Evolutionary conservation across 345 rosid species (phyloP).

Genomic region (Hibiscus trionum): DNA sequence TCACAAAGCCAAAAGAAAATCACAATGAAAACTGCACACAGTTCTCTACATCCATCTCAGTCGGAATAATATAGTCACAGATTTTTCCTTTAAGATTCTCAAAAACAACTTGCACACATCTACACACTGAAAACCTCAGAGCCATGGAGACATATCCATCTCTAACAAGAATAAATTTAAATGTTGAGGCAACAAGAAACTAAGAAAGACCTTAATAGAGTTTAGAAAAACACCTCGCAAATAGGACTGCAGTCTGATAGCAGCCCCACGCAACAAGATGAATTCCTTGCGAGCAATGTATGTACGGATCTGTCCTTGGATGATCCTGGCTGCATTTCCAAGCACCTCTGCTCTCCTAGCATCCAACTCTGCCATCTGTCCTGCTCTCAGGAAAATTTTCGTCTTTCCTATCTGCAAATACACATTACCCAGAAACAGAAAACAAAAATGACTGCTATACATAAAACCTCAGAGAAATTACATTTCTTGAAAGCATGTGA

Average conservation of each 20-base stretch:
- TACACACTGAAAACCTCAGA: not conserved
- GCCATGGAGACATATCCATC: not conserved
- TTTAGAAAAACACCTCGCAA: conserved; percentile 51
- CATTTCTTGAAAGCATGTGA: not conserved
- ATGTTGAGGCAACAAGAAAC: conserved; percentile 1
- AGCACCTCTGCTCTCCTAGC: conserved; percentile 92
- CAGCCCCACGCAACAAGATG: conserved; percentile 54
- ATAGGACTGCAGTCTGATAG: conserved; percentile 62
- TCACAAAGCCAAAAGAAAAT: not conserved
- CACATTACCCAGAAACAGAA: conserved; percentile 7
- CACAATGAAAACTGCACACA: not conserved
- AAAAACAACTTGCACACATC: not conserved
- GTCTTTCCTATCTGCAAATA: conserved; percentile 76
- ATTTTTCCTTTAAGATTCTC: not conserved
- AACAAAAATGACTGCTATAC: not conserved
- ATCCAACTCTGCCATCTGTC: conserved; percentile 99
- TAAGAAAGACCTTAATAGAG: not conserved
- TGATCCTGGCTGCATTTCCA: conserved; percentile 86
- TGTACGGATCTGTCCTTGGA: conserved; percentile 74
- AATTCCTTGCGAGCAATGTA: conserved; percentile 68
- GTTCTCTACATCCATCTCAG: not conserved
- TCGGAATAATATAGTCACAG: not conserved
- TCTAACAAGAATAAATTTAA: not conserved
- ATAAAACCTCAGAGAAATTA: not conserved
- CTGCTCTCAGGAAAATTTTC: conserved; percentile 92